Evolutionary conservation across 129 eudicot species (phyloP).

Genomic region (Arctium lappa): DNA sequence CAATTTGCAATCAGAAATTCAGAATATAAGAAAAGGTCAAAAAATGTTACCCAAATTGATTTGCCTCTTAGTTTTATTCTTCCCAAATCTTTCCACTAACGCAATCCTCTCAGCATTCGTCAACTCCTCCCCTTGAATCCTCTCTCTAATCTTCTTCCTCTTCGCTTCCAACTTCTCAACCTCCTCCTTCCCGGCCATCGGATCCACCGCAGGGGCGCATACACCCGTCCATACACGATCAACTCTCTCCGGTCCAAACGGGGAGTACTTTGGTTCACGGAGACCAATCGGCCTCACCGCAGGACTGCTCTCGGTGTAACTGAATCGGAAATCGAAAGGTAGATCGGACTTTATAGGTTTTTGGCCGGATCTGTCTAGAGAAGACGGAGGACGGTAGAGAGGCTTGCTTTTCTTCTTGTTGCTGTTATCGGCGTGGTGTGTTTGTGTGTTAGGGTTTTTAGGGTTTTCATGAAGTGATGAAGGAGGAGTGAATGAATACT

Average conservation of each 20-base stretch:
- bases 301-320: slow-evolving; percentile 73
- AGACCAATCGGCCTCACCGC: slow-evolving; percentile 73
- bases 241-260: slow-evolving; percentile 75
- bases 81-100: slow-evolving; percentile 49
- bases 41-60: slow-evolving; percentile 74
- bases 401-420: slow-evolving; percentile 32
- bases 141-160: slow-evolving; percentile 51
- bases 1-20: slow-evolving; percentile 11
- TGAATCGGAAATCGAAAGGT: slow-evolving; percentile 86
- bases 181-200: slow-evolving; percentile 46
- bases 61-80: slow-evolving; percentile 60
- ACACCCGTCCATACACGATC: slow-evolving; percentile 85
- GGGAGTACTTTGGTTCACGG: slow-evolving; percentile 91
- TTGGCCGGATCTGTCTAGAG: slow-evolving; percentile 42
- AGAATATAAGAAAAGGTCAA: not conserved
- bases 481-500: slow-evolving; percentile 67
- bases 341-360: slow-evolving; percentile 40
- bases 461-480: slow-evolving; percentile 47
- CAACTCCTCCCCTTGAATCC: slow-evolving; percentile 57
- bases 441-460: slow-evolving; percentile 21
- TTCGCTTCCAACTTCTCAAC: slow-evolving; percentile 42
- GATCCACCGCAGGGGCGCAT: slow-evolving; percentile 80
- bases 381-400: slow-evolving; percentile 71
- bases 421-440: slow-evolving; percentile 23
- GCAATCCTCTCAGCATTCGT: slow-evolving; percentile 61